Evolutionary conservation across 2,329 filamentous ascomycete genomes (phyloP).

Genomic region (Pseudogymnoascus sp.): DNA sequence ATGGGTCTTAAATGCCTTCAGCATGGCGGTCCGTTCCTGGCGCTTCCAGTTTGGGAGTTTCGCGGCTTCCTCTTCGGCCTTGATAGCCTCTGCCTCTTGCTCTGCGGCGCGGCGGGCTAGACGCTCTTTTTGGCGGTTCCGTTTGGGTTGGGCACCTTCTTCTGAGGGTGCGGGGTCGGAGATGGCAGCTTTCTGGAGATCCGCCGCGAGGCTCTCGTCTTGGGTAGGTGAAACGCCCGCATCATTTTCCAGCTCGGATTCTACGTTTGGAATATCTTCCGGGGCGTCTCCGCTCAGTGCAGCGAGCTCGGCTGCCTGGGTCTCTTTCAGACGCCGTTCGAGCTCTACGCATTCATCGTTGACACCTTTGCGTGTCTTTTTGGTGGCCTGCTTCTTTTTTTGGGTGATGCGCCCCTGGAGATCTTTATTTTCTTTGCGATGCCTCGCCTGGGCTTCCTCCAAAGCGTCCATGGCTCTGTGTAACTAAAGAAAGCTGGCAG

Average conservation of each 20-base stretch:
- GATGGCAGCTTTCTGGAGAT: conserved; percentile 18
- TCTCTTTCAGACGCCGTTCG: conserved; percentile 57
- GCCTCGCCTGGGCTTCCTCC: conserved; percentile 69
- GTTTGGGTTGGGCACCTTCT: conserved; percentile 41
- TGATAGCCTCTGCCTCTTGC: conserved; percentile 57
- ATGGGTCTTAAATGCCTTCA: conserved; percentile 52
- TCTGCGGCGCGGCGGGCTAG: conserved; percentile 84
- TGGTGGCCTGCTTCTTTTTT: conserved; percentile 95
- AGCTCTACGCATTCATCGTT: conserved; percentile 67
- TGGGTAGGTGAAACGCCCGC: conserved; percentile 9
- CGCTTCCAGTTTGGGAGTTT: conserved; percentile 64
- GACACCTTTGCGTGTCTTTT: conserved; percentile 69
- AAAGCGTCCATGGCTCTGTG: conserved; percentile 42
- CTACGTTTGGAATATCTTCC: conserved; percentile 6
- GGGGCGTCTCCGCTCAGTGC: conserved; percentile 28
- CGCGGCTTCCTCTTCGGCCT: conserved; percentile 67
- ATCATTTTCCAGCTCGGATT: neutral
- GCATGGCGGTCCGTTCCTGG: conserved; percentile 63
- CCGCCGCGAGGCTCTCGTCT: conserved; percentile 15
- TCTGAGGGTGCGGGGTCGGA: conserved; percentile 17
- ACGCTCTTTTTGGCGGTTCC: conserved; percentile 84
- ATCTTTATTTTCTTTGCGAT: conserved; percentile 83
- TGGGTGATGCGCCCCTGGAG: conserved; percentile 77
- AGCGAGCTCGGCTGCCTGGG: conserved; percentile 54
- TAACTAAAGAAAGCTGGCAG: neutral